Evolutionary conservation across 148 eudicot species (phyloP), one percentile per base, ranked within the genome.

Genomic region (Spergularia marina): DNA sequence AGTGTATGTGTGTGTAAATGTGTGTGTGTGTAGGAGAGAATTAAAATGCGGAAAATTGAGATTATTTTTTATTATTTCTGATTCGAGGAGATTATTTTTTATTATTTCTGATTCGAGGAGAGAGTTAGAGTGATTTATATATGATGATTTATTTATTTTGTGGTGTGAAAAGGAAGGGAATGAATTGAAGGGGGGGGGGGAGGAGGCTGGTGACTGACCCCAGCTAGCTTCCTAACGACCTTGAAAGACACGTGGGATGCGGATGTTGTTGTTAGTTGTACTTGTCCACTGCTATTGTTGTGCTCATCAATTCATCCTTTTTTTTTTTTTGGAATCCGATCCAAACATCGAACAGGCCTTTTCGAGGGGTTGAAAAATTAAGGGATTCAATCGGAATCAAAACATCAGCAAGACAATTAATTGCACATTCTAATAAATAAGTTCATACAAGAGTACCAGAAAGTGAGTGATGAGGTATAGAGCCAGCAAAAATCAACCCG

Each of bases 161-260:
- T 47, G 41, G 21, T 14, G 7, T 68, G 25, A 53, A 16, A 15
- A 10, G 21, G 70, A n/a, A n/a, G 44, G 15, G 52, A 61, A 53
- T 34, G 11, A 69, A 60, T 30, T 30, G 15, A 44, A 36, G n/a
- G 23, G n/a, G 40, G 69, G 69, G 47, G 76, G 40, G 69, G n/a
- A 25, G 76, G 23, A 53, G 21, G 67, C 54, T 6, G 77, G 77
- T 74, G 70, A 65, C 60, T 63, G 70, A 34, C 69, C 77, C 70
- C 34, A 64, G 20, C 21, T 8, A 60, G 65, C 30, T 59, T 73
- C 77, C 53, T 39, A 74, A 74, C 70, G 20, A 74, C 58, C 17
- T 73, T 74, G 77, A 23, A 17, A 15, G 52, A 53, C 77, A 74
- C 70, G 68, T 74, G 70, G 51, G 70, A 74, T 63, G 57, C 16